Percentiles rank a stretch among this genome's conserved stretches.
Evolutionary conservation across 805 yeast species (phyloP).

Genomic region (Candida parachauliodes): DNA sequence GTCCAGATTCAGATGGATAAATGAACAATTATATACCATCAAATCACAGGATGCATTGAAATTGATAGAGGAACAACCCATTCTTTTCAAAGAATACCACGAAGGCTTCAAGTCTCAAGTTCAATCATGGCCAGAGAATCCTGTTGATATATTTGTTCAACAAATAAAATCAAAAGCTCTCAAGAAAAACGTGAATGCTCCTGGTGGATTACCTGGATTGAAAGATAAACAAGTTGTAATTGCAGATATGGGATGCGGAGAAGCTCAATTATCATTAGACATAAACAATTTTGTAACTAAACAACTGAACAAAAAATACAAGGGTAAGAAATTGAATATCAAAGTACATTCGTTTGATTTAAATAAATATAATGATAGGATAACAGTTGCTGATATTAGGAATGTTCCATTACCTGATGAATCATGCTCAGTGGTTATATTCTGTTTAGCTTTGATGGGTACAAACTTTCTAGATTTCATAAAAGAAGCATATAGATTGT

Average conservation of each 20-base stretch:
- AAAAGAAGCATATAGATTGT: slow-evolving; percentile 80
- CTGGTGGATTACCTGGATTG: slow-evolving; percentile 90
- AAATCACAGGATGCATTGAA: slow-evolving; percentile 72
- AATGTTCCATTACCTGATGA: slow-evolving; percentile 80
- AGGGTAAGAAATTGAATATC: slow-evolving; percentile 43
- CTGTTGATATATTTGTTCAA: slow-evolving; percentile 84
- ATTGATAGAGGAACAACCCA: slow-evolving; percentile 76
- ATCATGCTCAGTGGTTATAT: slow-evolving; percentile 83
- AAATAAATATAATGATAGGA: slow-evolving; percentile 80
- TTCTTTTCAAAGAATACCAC: slow-evolving; percentile 89
- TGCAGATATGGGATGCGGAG: slow-evolving; percentile 99
- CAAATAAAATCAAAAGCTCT: slow-evolving; percentile 57
- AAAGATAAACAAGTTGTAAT: slow-evolving; percentile 59
- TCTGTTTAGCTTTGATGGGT: slow-evolving; percentile 95
- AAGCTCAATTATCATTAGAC: slow-evolving; percentile 79
- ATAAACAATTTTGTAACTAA: slow-evolving; percentile 46
- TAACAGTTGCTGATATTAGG: slow-evolving; percentile 95
- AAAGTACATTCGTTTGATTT: slow-evolving; percentile 88
- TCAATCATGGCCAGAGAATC: slow-evolving; percentile 97
- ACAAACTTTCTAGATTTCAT: slow-evolving; percentile 92
- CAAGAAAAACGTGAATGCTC: slow-evolving; percentile 76
- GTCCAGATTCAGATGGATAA: slow-evolving; percentile 96
- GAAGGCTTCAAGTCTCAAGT: slow-evolving; percentile 94
- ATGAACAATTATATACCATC: slow-evolving; percentile 91
- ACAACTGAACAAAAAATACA: slow-evolving; percentile 19